Evolutionary conservation across 1,284 basidiomycete species (phyloP).

Genomic region (Cutaneotrichosporon dermatis): DNA sequence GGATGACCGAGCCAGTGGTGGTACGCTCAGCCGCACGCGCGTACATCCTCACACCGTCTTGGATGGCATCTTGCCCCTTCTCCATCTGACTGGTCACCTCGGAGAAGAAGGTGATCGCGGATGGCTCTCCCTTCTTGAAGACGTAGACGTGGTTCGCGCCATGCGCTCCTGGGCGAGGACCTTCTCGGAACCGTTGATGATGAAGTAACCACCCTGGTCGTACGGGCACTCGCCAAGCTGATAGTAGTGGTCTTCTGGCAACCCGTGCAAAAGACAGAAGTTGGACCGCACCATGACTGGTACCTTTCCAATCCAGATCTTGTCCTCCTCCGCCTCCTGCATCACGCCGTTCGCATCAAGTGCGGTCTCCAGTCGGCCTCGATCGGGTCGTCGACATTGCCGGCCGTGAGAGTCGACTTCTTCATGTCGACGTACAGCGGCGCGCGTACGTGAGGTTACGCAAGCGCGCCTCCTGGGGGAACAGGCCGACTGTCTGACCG

Average conservation of each 20-base stretch:
- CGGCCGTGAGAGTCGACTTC: slow-evolving; percentile 74
- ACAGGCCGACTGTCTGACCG: slow-evolving; percentile 86
- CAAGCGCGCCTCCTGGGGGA: slow-evolving; percentile 94
- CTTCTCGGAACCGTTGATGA: slow-evolving; percentile 99
- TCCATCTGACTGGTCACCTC: slow-evolving; percentile 98
- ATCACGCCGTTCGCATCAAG: slow-evolving; percentile 61
- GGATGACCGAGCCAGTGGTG: slow-evolving; percentile 81
- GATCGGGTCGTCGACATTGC: slow-evolving; percentile 65
- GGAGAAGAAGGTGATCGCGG: slow-evolving; percentile 90
- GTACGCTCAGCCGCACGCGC: slow-evolving; percentile 58
- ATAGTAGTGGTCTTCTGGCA: slow-evolving; percentile 76
- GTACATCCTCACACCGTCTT: slow-evolving; percentile 98
- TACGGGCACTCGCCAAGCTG: slow-evolving; percentile 96
- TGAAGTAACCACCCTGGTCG: slow-evolving; percentile 96
- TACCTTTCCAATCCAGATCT: slow-evolving; percentile 97
- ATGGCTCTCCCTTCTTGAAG: slow-evolving; percentile 96
- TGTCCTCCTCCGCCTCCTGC: slow-evolving; percentile 62
- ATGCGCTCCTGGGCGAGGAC: slow-evolving; percentile 98
- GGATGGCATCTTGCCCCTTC: slow-evolving; percentile 97
- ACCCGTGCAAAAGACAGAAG: slow-evolving; percentile 83
- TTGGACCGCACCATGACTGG: slow-evolving; percentile 96
- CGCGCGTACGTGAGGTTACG: slow-evolving; percentile 78
- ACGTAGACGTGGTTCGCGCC: slow-evolving; percentile 99
- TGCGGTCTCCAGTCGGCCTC: slow-evolving; percentile 71
- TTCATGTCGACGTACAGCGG: slow-evolving; percentile 95